Base-by-base conservation (phyloP, 1,284 basidiomycete genomes). In the Cutaneotrichosporon sp. region DNA sequence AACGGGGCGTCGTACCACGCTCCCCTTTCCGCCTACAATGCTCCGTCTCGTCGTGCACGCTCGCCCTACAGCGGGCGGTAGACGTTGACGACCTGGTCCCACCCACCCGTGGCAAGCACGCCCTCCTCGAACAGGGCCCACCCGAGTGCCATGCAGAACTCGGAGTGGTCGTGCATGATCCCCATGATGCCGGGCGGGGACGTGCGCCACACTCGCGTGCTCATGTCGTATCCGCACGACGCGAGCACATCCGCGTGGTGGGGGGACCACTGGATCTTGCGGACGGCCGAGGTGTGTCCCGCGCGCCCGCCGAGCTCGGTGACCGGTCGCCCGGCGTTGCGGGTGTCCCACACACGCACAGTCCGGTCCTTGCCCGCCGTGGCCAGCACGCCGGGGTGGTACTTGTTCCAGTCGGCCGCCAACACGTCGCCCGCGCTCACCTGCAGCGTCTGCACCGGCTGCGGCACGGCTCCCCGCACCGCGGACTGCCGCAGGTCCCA, bases 111-210 rank as follows among this genome's bases (percentile, higher is more conserved):
- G 22, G 91, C 93, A 56, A 97, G 72, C 18, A 93, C 73, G 1
- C 90, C 90, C 68, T 90, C 87, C 59, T 95, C 90, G 67, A 90
- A 95, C 69, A 85, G 69, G 33, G 82, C 81, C 95, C 95, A 99
- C 22, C 85, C 85, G 66, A 92, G 88, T 0, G 92, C 93, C 52
- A 92, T 90, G 20, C 95, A 92, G 77, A 99, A 99, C 80, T 98
- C 95, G 3, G 91, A 93, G 75, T 99, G 95, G 8, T 82, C 74
- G 92, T 88, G 72, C 95, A 49, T 57, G 34, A 52, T 36, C 8
- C 38, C 53, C 53, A 43, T 27, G 27, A 43, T 25, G 3, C 62
- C 65, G 1, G 51, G 34, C 6, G 76, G 69, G 50, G 74, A 65
- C 0, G 72, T 63, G 25, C 79, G 64, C 84, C 83, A 58, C 83